phyloP scores from a whole-genome alignment of 176 grass and related monocot genomes.

The Eremochloa ophiuroides region DNA sequence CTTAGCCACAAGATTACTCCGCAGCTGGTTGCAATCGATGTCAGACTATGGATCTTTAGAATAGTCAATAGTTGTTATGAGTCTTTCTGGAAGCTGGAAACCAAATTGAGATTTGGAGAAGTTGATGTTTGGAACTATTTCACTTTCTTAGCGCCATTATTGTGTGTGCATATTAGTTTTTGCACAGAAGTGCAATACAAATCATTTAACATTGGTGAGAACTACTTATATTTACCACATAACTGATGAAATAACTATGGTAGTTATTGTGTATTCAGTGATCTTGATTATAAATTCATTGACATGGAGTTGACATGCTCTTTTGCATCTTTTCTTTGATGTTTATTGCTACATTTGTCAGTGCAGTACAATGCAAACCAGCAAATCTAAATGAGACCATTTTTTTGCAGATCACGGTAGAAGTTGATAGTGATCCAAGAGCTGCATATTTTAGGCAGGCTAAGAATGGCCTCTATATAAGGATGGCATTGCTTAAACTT shows the following conservation, averaged over 20 bases:
- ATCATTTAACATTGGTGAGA: neutral
- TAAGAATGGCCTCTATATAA: slow-evolving; percentile 89
- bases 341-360: neutral
- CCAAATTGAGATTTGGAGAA: neutral
- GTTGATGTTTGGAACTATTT: neutral
- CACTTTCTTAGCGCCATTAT: neutral
- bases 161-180: neutral
- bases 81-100: neutral
- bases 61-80: neutral
- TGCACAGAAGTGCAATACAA: neutral
- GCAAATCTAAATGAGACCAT: neutral
- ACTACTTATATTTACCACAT: neutral
- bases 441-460: slow-evolving; percentile 96
- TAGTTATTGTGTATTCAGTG: neutral
- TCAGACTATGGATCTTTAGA: neutral
- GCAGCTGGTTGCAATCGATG: neutral
- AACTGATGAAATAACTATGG: neutral
- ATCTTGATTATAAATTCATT: neutral
- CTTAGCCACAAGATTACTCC: neutral
- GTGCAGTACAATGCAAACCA: neutral
- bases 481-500: slow-evolving; percentile 95
- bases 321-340: neutral
- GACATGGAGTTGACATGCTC: neutral
- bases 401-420: slow-evolving; percentile 55
- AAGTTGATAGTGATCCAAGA: slow-evolving; percentile 78